Evolutionary conservation across 768 basidiomycete genomes (phyloP), one percentile per base, ranked within the genome.

Genomic region (Tylopilus vinaceipallidus): DNA sequence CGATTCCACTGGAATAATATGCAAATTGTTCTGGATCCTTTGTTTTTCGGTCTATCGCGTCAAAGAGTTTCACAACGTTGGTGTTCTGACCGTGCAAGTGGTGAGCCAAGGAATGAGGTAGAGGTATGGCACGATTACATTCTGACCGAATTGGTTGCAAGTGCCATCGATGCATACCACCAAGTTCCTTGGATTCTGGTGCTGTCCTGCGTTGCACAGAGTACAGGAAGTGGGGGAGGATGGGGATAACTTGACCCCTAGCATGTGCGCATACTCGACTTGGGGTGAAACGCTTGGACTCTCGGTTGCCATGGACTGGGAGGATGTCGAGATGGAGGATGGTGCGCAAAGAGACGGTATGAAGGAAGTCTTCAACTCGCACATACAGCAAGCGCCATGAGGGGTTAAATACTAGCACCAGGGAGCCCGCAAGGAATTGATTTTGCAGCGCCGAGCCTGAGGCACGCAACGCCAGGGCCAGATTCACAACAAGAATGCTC

Each of bases 101-200:
- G 26, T 41, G 40, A 41, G n/a, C 17, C 40, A 11, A 41, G n/a
- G 16, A 4, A 11, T 14, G n/a, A n/a, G n/a, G n/a, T n/a, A n/a
- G n/a, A n/a, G n/a, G n/a, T n/a, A n/a, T n/a, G n/a, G n/a, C n/a
- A n/a, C 26, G 19, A 41, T 41, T 19, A 41, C 40, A n/a, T 17
- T 41, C 12, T 26, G 40, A 27, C 40, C 26, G 7, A 41, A 41
- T 27, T 41, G 40, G 8, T 41, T 41, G 16, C 24, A 24, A 3
- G 40, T 41, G 2, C 26, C 40, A 17, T 41, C 40, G 11, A 27
- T 41, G 26, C 40, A 41, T 11, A 41, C 40, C 10, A 41, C 50
- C 11, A 63, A 47, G 44, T 63, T 63, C 50, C 63, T 54, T 40
- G 33, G 3, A 26, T 40, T 34, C n/a, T 27, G 48, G 8, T 41